A percentile compares a stretch with the other conserved stretches of the same genome.
Evolutionary conservation across 2,329 filamentous ascomycete species (phyloP).

Genomic region (Aureobasidium sp.): DNA sequence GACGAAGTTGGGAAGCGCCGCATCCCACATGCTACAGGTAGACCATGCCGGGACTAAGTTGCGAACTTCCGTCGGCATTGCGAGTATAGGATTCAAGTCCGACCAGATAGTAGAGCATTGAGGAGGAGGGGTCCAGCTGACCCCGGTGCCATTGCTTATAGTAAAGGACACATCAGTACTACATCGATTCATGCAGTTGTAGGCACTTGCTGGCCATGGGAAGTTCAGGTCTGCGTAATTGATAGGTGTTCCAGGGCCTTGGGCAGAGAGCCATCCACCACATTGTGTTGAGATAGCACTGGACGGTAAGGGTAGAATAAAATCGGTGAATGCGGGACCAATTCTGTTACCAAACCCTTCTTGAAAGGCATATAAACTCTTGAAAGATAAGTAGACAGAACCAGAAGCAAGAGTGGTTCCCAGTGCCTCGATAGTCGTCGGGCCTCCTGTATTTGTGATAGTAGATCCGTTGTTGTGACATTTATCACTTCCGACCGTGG

Average conservation of each 20-base stretch:
- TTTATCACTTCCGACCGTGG: slow-evolving; percentile 9
- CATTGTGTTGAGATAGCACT: slow-evolving; percentile 22
- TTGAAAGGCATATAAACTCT: slow-evolving; percentile 20
- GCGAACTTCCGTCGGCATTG: slow-evolving; percentile 19
- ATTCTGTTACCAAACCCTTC: slow-evolving; percentile 18
- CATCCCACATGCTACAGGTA: slow-evolving; percentile 19
- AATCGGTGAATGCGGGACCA: slow-evolving; percentile 22
- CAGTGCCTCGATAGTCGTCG: slow-evolving; percentile 17
- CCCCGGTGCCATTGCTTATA: background rate
- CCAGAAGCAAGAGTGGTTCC: slow-evolving; percentile 22
- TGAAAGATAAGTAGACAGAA: slow-evolving; percentile 22
- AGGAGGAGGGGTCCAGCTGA: background rate
- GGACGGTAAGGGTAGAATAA: slow-evolving; percentile 21
- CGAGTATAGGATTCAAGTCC: slow-evolving; percentile 22
- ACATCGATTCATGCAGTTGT: slow-evolving; percentile 20
- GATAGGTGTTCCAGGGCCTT: slow-evolving; percentile 17
- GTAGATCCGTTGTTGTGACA: slow-evolving; percentile 11
- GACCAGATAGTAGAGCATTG: slow-evolving; percentile 21
- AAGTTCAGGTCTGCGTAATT: slow-evolving; percentile 24
- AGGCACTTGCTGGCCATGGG: slow-evolving; percentile 23
- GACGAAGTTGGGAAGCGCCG: slow-evolving; percentile 19
- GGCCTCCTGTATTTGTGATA: slow-evolving; percentile 1
- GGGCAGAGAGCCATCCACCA: slow-evolving; percentile 13
- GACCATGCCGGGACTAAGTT: slow-evolving; percentile 18
- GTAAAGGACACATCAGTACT: background rate